Conservation (phyloP, 108 stramenopile genomes). For the Nannochloropsis granulata region DNA sequence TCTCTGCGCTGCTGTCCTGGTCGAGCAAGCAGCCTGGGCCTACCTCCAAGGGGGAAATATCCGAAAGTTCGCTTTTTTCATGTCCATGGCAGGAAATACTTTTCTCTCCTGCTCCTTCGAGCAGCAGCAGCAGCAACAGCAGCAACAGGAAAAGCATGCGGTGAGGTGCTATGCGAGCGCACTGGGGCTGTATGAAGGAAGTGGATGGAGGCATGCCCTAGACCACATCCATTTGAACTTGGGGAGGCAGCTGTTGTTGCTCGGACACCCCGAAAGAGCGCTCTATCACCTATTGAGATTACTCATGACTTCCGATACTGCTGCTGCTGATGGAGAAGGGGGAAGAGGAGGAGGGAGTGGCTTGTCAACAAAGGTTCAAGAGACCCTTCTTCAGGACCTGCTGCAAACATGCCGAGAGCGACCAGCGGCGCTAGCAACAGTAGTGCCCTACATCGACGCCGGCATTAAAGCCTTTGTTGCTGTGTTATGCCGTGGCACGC, state of each 20-base stretch:
- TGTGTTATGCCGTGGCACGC: neutral
- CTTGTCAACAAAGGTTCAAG: neutral
- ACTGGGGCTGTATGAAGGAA: constrained; percentile 1
- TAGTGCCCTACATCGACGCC: neutral
- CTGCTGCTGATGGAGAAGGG: no score
- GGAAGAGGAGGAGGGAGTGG: neutral
- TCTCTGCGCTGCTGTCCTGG: constrained; percentile 7
- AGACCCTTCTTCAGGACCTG: neutral
- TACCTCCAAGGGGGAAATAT: neutral
- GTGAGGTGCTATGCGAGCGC: neutral
- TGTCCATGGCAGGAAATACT: neutral
- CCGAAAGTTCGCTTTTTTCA: neutral
- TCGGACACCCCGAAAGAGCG: neutral
- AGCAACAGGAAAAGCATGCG: neutral
- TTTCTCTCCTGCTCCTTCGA: neutral
- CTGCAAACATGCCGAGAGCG: neutral
- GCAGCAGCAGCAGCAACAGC: neutral
- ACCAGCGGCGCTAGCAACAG: neutral
- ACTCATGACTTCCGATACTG: neutral
- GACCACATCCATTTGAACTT: neutral
- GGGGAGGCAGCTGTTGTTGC: neutral
- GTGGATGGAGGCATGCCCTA: constrained; percentile 1
- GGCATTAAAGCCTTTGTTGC: neutral
- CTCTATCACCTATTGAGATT: neutral
- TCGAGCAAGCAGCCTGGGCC: constrained; percentile 1